Conservation (phyloP, 1,284 basidiomycete species). For the Apiotrichum laibachii region DNA sequence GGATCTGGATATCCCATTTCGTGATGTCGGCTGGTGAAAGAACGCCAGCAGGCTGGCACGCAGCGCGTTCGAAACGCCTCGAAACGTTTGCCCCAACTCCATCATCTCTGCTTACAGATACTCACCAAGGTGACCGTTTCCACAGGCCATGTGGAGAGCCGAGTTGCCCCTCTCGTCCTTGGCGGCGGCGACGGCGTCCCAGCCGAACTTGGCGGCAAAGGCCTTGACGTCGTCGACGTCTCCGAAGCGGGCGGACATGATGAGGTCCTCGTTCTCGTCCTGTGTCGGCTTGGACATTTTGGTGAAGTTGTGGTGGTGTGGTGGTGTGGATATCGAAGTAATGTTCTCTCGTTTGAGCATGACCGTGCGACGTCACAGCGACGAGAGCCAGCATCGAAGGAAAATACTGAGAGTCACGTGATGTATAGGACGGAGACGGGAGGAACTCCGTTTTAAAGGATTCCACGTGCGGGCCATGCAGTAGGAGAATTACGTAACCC, state of each 20-base stretch:
- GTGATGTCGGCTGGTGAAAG: no score
- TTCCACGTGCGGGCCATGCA: background rate
- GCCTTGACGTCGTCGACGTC: slow-evolving; percentile 71
- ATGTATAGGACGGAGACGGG: background rate
- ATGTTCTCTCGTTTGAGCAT: background rate
- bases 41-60: no score
- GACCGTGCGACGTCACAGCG: background rate
- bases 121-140: slow-evolving; percentile 80
- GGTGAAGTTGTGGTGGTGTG: background rate
- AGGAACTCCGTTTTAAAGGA: background rate
- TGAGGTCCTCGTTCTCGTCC: slow-evolving; percentile 70
- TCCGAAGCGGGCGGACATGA: slow-evolving; percentile 80
- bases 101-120: slow-evolving; percentile 7
- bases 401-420: background rate
- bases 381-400: background rate
- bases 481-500: background rate
- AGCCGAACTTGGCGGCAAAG: slow-evolving; percentile 64
- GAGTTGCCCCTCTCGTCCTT: slow-evolving; percentile 75
- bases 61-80: no score
- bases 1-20: no score
- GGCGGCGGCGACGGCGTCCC: slow-evolving; percentile 56
- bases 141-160: slow-evolving; percentile 76
- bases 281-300: slow-evolving; percentile 27
- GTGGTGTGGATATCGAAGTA: background rate
- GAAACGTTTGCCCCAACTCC: no score